Conservation (phyloP, 805 yeast genomes). For the Candida quercuum region DNA sequence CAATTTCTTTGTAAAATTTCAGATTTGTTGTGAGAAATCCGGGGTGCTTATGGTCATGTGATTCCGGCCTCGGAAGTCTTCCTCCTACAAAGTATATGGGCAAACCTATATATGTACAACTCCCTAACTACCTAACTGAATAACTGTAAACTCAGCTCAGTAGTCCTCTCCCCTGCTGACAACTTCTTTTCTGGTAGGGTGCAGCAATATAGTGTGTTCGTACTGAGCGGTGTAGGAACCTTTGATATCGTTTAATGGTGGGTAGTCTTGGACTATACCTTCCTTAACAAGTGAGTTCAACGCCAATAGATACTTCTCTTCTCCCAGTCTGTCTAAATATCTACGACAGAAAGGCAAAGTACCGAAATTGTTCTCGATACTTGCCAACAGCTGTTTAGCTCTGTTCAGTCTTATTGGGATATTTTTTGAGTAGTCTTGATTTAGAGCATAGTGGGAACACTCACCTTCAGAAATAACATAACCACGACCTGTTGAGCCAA, state of each 20-base stretch:
- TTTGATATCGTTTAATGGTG: slow-evolving; percentile 78
- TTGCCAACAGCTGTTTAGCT: slow-evolving; percentile 62
- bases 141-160: no score
- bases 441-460: slow-evolving; percentile 86
- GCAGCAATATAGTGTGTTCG: slow-evolving; percentile 89
- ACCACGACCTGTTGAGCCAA: slow-evolving; percentile 95
- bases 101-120: no score
- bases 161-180: slow-evolving; percentile 95
- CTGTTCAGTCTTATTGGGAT: slow-evolving; percentile 54
- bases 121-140: no score
- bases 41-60: no score
- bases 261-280: slow-evolving; percentile 89
- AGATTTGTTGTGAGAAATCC: no score
- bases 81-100: no score
- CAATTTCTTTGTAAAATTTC: background rate
- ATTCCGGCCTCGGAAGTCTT: no score
- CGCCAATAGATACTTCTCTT: slow-evolving; percentile 85
- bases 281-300: slow-evolving; percentile 78
- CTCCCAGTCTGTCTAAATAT: slow-evolving; percentile 86
- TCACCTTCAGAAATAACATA: slow-evolving; percentile 84
- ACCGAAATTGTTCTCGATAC: slow-evolving; percentile 81
- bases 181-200: slow-evolving; percentile 90
- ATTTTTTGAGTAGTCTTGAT: slow-evolving; percentile 36
- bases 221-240: slow-evolving; percentile 95
- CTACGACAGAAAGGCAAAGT: slow-evolving; percentile 96